Conservation (phyloP, 176 grass and related monocot genomes). For the Lolium multiflorum region DNA sequence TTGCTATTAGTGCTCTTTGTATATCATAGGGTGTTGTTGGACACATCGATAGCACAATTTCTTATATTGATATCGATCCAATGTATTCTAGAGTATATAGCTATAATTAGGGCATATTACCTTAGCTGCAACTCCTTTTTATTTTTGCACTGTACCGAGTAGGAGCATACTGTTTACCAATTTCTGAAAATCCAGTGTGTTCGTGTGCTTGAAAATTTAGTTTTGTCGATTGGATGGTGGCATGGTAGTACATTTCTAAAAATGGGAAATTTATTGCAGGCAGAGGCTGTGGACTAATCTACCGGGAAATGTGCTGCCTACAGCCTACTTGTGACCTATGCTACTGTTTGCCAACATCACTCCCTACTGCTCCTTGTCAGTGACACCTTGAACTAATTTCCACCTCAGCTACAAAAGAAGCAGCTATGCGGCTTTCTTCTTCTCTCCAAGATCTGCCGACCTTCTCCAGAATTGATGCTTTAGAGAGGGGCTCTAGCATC, state of each 20-base stretch:
- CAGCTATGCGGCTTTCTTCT: slow-evolving; percentile 79
- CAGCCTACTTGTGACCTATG: slow-evolving; percentile 33
- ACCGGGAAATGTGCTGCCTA: slow-evolving; percentile 13
- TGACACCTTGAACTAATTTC: slow-evolving; percentile 33
- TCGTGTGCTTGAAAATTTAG: not conserved
- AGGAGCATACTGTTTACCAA: not conserved
- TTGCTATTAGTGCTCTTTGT: not conserved
- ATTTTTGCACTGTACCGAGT: not conserved
- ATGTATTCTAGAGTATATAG: not conserved
- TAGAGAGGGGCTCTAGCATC: slow-evolving; percentile 60
- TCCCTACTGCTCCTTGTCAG: slow-evolving; percentile 3
- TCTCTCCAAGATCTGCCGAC: slow-evolving; percentile 90
- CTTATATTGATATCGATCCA: not conserved
- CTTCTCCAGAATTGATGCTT: slow-evolving; percentile 65
- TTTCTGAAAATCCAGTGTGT: not conserved
- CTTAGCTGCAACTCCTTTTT: not conserved
- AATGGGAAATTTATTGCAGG: slow-evolving; percentile 27
- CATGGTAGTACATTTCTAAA: slow-evolving; percentile 33
- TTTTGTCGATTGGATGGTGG: not conserved
- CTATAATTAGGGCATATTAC: not conserved
- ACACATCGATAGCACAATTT: not conserved
- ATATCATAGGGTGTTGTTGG: slow-evolving; percentile 22
- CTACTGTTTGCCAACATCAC: not conserved
- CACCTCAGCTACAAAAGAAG: slow-evolving; percentile 19
- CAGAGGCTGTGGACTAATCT: slow-evolving; percentile 36